These are phyloP conservation scores for Penicillium canariense DNA, from an alignment of 495 filamentous ascomycete species.

Conservation along the genomic window DNA sequence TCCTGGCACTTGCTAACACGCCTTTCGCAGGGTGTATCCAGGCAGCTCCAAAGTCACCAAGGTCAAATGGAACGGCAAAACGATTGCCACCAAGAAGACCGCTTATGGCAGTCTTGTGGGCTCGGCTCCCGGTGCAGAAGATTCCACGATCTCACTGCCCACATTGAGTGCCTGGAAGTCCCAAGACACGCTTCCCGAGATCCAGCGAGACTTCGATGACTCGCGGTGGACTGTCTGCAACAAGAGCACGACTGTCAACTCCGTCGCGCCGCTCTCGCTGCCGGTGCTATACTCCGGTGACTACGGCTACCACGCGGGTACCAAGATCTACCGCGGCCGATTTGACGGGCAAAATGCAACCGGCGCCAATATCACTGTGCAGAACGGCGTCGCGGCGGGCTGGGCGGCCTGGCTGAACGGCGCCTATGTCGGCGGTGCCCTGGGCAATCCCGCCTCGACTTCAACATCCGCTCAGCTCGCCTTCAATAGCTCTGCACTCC, in stretches of 20 bases:
- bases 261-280: slow-evolving; percentile 55
- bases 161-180: slow-evolving; percentile 59
- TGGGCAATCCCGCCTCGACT: slow-evolving; percentile 47
- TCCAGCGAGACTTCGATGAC: slow-evolving; percentile 59
- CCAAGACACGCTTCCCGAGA: slow-evolving; percentile 65
- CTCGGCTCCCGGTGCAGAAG: slow-evolving; percentile 41
- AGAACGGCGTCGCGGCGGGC: slow-evolving; percentile 61
- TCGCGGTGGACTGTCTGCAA: slow-evolving; percentile 58
- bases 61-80: slow-evolving; percentile 56
- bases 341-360: slow-evolving; percentile 54
- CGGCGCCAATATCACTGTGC: slow-evolving; percentile 55
- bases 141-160: slow-evolving; percentile 50
- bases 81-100: slow-evolving; percentile 35
- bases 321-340: slow-evolving; percentile 65
- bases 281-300: slow-evolving; percentile 56
- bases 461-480: slow-evolving; percentile 18
- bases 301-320: slow-evolving; percentile 70
- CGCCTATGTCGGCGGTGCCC: slow-evolving; percentile 50
- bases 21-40: slow-evolving; percentile 44
- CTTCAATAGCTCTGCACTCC: slow-evolving; percentile 45
- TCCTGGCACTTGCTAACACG: not conserved
- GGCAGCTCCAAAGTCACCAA: slow-evolving; percentile 39
- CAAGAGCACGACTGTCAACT: slow-evolving; percentile 55
- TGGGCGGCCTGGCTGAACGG: slow-evolving; percentile 55
- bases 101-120: slow-evolving; percentile 49